phyloP scores from a whole-genome alignment of 1,139 yeast genomes.

The Arxiozyma slooffiae region DNA sequence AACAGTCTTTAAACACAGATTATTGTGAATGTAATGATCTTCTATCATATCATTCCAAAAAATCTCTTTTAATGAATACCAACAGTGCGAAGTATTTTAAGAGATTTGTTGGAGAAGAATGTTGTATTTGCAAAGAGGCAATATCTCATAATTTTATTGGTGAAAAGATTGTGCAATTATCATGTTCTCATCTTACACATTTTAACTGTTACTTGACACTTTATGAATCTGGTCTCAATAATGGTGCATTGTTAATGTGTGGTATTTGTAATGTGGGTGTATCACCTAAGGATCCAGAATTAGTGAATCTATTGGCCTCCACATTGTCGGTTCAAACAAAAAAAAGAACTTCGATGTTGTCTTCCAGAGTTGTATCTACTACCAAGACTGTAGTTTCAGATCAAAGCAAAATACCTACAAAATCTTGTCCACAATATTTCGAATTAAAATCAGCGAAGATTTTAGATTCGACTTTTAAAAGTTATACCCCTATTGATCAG shows the following conservation, averaged over 20 bases:
- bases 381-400: not conserved
- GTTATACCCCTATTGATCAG: constrained; percentile 23
- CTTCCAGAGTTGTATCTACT: not conserved
- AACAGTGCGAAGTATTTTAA: constrained; percentile 14
- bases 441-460: constrained; percentile 10
- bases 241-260: constrained; percentile 21
- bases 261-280: constrained; percentile 19
- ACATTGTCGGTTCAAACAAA: constrained; percentile 11
- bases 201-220: constrained; percentile 22
- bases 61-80: not conserved
- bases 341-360: not conserved
- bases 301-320: constrained; percentile 22
- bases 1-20: not conserved
- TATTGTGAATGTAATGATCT: constrained; percentile 7
- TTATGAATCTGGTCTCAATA: constrained; percentile 10
- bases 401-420: not conserved
- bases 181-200: constrained; percentile 29
- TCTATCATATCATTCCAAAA: constrained; percentile 16
- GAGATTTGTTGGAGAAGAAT: constrained; percentile 22
- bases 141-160: constrained; percentile 27
- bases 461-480: constrained; percentile 1
- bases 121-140: constrained; percentile 33
- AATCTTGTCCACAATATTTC: constrained; percentile 12
- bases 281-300: constrained; percentile 22
- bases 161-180: constrained; percentile 30